A percentile compares a stretch with the other conserved stretches of the same genome.
Conservation (phyloP, 2,329 filamentous ascomycete genomes). For the Penicillium janthinellum region DNA sequence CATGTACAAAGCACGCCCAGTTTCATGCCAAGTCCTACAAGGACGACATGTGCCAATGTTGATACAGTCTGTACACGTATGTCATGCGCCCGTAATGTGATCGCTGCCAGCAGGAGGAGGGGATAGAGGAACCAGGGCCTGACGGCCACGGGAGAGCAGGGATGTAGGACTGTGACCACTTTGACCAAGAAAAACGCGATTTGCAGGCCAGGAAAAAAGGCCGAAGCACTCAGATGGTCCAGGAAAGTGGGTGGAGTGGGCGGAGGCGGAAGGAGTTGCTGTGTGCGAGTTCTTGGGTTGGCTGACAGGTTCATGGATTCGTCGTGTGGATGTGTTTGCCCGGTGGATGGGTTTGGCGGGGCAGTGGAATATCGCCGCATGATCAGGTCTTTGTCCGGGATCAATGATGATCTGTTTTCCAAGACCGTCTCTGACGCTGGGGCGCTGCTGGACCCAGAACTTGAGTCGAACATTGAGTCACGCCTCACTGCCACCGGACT, state of each 20-base stretch:
- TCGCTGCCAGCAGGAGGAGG: slow-evolving; percentile 66
- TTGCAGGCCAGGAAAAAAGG: slow-evolving; percentile 51
- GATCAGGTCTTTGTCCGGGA: slow-evolving; percentile 36
- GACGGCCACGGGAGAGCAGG: slow-evolving; percentile 73
- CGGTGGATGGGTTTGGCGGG: slow-evolving; percentile 28
- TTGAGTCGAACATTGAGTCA: slow-evolving; percentile 32
- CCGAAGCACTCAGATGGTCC: slow-evolving; percentile 23
- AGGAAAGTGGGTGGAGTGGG: slow-evolving; percentile 34
- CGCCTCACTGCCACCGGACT: slow-evolving; percentile 28
- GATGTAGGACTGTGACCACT: slow-evolving; percentile 62
- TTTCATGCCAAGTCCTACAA: slow-evolving; percentile 47
- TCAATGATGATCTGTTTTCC: slow-evolving; percentile 24
- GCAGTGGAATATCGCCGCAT: slow-evolving; percentile 35
- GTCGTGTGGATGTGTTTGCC: slow-evolving; percentile 1
- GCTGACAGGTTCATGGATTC: background rate
- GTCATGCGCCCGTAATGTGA: slow-evolving; percentile 57
- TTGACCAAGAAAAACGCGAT: slow-evolving; percentile 69
- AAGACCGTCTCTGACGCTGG: slow-evolving; percentile 19
- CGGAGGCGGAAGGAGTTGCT: slow-evolving; percentile 46
- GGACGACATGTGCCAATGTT: slow-evolving; percentile 50
- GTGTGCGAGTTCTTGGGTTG: slow-evolving; percentile 1
- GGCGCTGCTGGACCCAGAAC: slow-evolving; percentile 15
- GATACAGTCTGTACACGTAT: slow-evolving; percentile 44
- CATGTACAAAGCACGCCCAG: slow-evolving; percentile 38
- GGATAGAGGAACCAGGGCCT: slow-evolving; percentile 66